A percentile compares a stretch with the other conserved stretches of the same genome.
Evolutionary conservation across 2,329 filamentous ascomycete species (phyloP).

Genomic region (Nigrospora osmanthi): DNA sequence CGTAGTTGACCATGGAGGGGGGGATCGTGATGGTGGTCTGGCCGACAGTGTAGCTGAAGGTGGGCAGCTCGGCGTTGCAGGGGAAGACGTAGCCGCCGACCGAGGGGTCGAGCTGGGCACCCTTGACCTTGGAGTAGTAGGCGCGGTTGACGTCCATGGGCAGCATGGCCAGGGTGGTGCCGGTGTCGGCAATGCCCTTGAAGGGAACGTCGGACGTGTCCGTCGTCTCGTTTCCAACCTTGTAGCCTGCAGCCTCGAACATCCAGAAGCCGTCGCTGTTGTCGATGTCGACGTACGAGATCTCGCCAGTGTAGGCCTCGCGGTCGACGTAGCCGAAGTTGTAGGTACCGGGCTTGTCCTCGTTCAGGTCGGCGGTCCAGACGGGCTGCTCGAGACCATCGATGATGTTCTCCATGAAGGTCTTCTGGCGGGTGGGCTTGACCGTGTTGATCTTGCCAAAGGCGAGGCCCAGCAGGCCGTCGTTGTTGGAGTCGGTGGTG

Average conservation of each 20-base stretch:
- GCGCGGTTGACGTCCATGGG: conserved; percentile 38
- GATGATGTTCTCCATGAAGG: conserved; percentile 31
- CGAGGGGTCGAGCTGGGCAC: conserved; percentile 31
- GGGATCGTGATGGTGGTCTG: conserved; percentile 37
- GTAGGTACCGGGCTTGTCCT: conserved; percentile 25
- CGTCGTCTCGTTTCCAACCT: conserved; percentile 29
- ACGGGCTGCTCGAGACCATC: conserved; percentile 30
- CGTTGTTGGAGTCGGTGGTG: conserved; percentile 24
- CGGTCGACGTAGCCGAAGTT: conserved; percentile 42
- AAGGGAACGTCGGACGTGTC: conserved; percentile 6
- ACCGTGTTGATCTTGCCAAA: conserved; percentile 36
- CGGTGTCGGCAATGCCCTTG: conserved; percentile 47
- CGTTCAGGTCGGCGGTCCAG: conserved; percentile 42
- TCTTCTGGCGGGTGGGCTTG: conserved; percentile 28
- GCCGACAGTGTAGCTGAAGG: conserved; percentile 19
- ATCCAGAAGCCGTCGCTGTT: conserved; percentile 53
- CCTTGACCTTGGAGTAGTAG: conserved; percentile 50
- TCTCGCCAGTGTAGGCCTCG: conserved; percentile 46
- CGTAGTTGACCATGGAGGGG: conserved; percentile 41
- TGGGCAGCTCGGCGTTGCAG: conserved; percentile 41
- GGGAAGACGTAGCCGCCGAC: conserved; percentile 50
- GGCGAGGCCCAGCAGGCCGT: conserved; percentile 35
- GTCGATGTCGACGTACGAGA: conserved; percentile 50
- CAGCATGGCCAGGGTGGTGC: conserved; percentile 55
- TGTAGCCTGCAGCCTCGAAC: conserved; percentile 49